A percentile compares a stretch with the other conserved stretches of the same genome.
These are phyloP conservation scores for Ilyonectria sp. DNA, from an alignment of 2,329 filamentous ascomycete species.

Conservation along the genomic window DNA sequence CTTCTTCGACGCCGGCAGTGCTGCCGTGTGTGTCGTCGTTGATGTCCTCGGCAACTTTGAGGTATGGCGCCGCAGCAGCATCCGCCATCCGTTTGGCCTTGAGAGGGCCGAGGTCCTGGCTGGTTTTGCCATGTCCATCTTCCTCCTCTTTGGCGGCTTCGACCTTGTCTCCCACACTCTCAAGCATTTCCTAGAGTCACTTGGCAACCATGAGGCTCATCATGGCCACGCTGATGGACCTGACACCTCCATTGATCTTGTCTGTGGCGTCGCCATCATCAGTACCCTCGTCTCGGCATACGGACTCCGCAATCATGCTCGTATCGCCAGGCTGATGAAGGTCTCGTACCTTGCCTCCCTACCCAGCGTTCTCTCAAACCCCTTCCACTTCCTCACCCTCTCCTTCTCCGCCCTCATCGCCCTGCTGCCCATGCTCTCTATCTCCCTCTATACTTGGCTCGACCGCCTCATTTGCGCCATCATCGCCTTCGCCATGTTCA, in stretches of 20 bases:
- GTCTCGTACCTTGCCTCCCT: conserved; percentile 86
- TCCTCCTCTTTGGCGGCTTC: conserved; percentile 96
- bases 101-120: conserved; percentile 94
- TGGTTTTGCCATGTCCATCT: conserved; percentile 95
- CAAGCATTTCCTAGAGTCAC: conserved; percentile 87
- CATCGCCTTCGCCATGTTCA: conserved; percentile 91
- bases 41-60: conserved; percentile 98
- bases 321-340: conserved; percentile 92
- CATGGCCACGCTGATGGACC: conserved; percentile 75
- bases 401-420: conserved; percentile 87
- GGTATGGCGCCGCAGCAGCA: conserved; percentile 93
- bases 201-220: conserved; percentile 77
- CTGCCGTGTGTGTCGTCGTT: conserved; percentile 90
- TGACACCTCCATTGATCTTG: conserved; percentile 84
- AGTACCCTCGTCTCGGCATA: conserved; percentile 91
- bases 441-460: conserved; percentile 86
- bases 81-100: conserved; percentile 93
- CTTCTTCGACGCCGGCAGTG: conserved; percentile 95
- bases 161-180: conserved; percentile 95
- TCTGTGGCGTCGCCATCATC: conserved; percentile 84
- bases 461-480: conserved; percentile 86
- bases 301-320: conserved; percentile 88
- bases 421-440: conserved; percentile 84
- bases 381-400: conserved; percentile 93
- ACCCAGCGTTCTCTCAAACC: conserved; percentile 91